Evolutionary conservation across 768 basidiomycete species (phyloP).

Genomic region (Macrolepiota albuminosa): DNA sequence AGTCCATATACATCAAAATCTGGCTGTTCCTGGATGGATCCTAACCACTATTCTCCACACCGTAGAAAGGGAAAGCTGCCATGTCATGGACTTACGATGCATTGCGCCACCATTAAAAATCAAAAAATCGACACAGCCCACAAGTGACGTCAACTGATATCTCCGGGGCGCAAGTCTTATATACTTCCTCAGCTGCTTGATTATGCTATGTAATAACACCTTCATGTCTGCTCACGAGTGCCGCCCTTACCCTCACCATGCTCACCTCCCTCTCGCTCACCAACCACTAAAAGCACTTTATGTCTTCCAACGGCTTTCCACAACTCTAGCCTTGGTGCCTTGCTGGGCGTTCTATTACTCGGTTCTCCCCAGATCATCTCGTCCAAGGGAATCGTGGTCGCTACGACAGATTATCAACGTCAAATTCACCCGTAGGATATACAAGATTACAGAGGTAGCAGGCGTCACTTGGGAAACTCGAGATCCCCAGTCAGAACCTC

Average conservation of each 20-base stretch:
- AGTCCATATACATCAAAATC: neutral
- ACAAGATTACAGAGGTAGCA: slow-evolving; percentile 50
- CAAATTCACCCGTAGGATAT: slow-evolving; percentile 48
- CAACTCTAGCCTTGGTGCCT: slow-evolving; percentile 43
- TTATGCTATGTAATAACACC: neutral
- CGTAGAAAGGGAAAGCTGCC: neutral
- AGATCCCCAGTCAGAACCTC: slow-evolving; percentile 35
- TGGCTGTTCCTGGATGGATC: neutral
- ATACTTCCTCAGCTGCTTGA: neutral
- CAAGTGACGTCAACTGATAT: neutral
- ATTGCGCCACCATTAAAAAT: neutral
- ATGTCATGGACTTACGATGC: neutral
- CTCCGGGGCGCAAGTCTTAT: neutral
- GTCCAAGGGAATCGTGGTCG: slow-evolving; percentile 48
- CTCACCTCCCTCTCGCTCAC: neutral
- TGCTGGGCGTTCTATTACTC: slow-evolving; percentile 40
- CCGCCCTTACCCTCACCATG: neutral
- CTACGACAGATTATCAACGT: slow-evolving; percentile 45
- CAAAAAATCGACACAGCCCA: neutral
- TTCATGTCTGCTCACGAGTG: neutral
- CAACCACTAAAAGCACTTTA: slow-evolving; percentile 20
- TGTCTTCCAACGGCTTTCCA: slow-evolving; percentile 41
- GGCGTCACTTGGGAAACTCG: slow-evolving; percentile 52
- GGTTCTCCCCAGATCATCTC: slow-evolving; percentile 35
- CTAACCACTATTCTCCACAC: neutral